Evolutionary conservation across 1,284 basidiomycete species (phyloP), one percentile per base, ranked within the genome.

Genomic region (Cryptococcus sp.): DNA sequence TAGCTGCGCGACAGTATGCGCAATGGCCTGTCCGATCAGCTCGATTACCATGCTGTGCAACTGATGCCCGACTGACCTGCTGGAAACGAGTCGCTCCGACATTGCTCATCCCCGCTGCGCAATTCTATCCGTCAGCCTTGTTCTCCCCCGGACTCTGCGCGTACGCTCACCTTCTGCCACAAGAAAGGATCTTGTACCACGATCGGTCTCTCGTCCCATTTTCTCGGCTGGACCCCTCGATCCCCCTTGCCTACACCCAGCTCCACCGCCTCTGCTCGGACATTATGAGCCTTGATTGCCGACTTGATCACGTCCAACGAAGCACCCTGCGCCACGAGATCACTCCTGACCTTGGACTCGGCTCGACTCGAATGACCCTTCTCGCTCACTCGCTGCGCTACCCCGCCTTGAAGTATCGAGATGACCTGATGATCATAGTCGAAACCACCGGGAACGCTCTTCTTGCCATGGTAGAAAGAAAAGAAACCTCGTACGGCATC

Each of bases 121-220:
- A 58, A 46, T 60, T 60, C 59, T 60, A 43, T 12, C 10, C 22
- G 31, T 55, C 34, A 51, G 43, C 32, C 2, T 31, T 1, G 14
- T 9, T 31, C 5, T 14, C 14, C 10, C 9, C 6, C n/a, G 38
- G 9, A 16, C 31, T 5, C 12, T 7, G 35, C 6, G 6, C 16
- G n/a, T 39, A 3, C 28, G 51, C 63, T 50, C 45, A 73, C 72
- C 65, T 74, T 74, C 33, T 62, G 54, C 59, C 67, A 68, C 31
- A 74, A 56, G 53, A 74, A 72, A 2, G 72, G 72, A 49, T 74
- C 73, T 47, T 73, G 73, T 1, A 73, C 67, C 16, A 73, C 59
- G 14, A 74, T 37, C 24, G 41, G 40, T 26, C 55, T 54, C 42
- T 62, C 54, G 5, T 47, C 48, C 72, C 72, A 74, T 26, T 53